Base-by-base conservation (phyloP, 164 flowering plant genomes). In the Stephania japonica region DNA sequence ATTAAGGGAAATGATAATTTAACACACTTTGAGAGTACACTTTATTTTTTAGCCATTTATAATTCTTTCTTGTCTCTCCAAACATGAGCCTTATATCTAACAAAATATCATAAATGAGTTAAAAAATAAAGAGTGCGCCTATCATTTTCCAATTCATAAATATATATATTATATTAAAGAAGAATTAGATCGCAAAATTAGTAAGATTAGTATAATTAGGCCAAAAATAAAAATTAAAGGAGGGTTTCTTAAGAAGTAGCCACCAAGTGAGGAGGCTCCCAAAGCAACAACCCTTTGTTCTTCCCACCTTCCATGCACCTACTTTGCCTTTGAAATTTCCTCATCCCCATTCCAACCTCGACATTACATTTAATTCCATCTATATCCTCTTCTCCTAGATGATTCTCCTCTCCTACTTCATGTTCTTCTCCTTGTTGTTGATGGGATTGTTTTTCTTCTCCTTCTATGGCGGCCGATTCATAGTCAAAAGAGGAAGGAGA, bases 281-380 rank as follows among this genome's bases (percentile, higher is more conserved):
- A 87, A 70, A 72, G 80, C 72, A 84, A 73, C 78, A 85, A 69
- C 72, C 79, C 73, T 42, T 82, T 84, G 21, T 76, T 80, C 64
- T 67, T 78, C 42, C 86, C 82, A 70, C 87, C 82, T 75, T 83
- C 91, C 44, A 80, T 86, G 87, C 94, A 88, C 74, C 89, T 82
- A 13, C 84, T 74, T n/a, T 69, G 80, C 83, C 90, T 81, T 24
- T 77, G 81, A 43, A 78, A 74, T 26, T 84, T 80, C 23, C 32
- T 80, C 65, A 77, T 82, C 73, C 82, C 87, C 79, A 77, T 77
- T 77, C 79, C 86, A 75, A 41, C 86, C 74, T 70, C 85, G 38
- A 27, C 21, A 84, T 74, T 78, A 68, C 80, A 42, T 69, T 67
- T 64, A 16, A 69, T 78, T 43, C 50, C 62, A 49, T 72, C 53